Base-by-base conservation (phyloP, 805 yeast genomes). In the Lachancea nothofagi region DNA sequence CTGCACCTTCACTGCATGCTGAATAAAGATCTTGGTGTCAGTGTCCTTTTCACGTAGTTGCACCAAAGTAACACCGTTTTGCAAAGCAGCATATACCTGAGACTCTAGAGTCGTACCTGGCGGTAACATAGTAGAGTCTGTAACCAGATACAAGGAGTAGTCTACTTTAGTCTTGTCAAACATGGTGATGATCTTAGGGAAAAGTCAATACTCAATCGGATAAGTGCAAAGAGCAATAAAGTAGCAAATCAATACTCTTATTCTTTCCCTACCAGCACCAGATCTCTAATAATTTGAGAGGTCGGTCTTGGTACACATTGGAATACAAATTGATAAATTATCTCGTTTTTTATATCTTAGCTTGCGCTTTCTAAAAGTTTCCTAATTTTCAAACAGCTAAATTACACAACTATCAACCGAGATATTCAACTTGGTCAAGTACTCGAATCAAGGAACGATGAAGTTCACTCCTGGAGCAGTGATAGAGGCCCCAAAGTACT, bases 21-120 rank as follows among this genome's bases (percentile, higher is more conserved):
- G 66, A 17, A 86, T 68, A 55, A 88, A 87, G 3, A 69, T 80
- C 20, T 74, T 66, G 0, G 96, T 86, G 43, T 75, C 82, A 7
- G 78, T 58, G 1, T 73, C 62, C 58, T 88, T 88, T 55, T 89
- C 97, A 36, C 97, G 74, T 38, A 89, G 65, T 61, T 88, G 97
- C 2, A 88, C 81, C 12, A 87, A 49, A 0, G 95, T 85, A 4
- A 76, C 89, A 2, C 96, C 96, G 38, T 76, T 78, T 4, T 70
- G 62, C 24, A 87, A 65, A 0, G 94, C 77, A 18, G 62, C 67
- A 47, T 71, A 67, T 4, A 86, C 86, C 51, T 81, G 95, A 1
- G 71, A 70, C 19, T 71, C 55, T 36, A 86, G 71, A 1, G 75
- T 66, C 24, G 65, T 52, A 10, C 75, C 74, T 15, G 66, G 67